phyloP scores from a whole-genome alignment of 2,329 filamentous ascomycete species.

The Penicillium sp. region DNA sequence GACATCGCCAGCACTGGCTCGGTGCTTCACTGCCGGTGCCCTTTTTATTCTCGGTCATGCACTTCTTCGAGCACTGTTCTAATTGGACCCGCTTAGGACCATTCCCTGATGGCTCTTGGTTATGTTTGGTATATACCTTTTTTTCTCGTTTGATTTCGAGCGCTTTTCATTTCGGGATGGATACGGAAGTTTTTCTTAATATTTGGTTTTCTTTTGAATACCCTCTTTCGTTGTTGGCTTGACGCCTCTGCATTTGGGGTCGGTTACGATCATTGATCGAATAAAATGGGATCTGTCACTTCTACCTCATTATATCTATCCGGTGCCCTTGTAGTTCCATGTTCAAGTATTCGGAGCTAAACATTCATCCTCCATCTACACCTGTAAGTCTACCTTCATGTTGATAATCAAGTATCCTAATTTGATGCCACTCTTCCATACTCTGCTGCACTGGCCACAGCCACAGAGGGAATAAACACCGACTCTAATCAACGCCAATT shows the following conservation, averaged over 20 bases:
- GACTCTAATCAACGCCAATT: background rate
- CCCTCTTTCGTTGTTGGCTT: conserved; percentile 5
- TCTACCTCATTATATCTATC: background rate
- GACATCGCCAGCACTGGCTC: conserved; percentile 1
- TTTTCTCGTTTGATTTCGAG: conserved; percentile 13
- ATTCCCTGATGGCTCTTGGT: conserved; percentile 12
- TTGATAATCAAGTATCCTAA: too few relatives aligned
- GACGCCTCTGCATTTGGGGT: conserved; percentile 10
- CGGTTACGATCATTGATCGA: conserved; percentile 5
- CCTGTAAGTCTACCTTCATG: background rate
- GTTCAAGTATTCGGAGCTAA: background rate
- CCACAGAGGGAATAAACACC: conserved; percentile 8
- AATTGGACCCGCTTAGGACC: conserved; percentile 14
- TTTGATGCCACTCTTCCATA: too few relatives aligned
- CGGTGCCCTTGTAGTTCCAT: too few relatives aligned
- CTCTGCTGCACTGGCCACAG: background rate
- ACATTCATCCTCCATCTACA: background rate
- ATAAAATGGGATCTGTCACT: background rate
- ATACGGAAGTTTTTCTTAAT: background rate
- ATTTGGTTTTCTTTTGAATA: conserved; percentile 8
- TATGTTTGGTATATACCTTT: background rate
- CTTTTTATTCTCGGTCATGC: too few relatives aligned
- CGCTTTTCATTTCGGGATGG: conserved; percentile 13
- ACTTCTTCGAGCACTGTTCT: conserved; percentile 5
- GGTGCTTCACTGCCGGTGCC: background rate